These are phyloP conservation scores for Puccinia novopanici DNA, from an alignment of 1,284 basidiomycete species.

Conservation along the genomic window DNA sequence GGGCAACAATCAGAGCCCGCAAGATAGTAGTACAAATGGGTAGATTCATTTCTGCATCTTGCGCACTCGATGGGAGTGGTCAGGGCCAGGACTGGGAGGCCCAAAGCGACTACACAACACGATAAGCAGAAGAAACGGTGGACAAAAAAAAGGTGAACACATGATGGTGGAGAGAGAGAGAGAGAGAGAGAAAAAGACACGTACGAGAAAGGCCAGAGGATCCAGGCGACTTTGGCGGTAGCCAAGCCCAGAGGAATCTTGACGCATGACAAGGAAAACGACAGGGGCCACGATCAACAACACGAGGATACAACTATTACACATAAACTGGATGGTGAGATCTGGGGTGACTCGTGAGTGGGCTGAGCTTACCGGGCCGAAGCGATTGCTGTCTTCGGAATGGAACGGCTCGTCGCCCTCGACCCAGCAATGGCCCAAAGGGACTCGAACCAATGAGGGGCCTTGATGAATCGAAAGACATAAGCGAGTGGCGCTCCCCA, in stretches of 20 bases:
- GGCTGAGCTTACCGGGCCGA: conserved; percentile 62
- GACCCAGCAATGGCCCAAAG: conserved; percentile 62
- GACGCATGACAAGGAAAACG: not conserved
- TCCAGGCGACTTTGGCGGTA: conserved; percentile 4
- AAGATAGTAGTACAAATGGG: too few species aligned
- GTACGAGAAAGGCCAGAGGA: conserved; percentile 31
- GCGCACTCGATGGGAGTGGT: not conserved
- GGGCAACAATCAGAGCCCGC: too few species aligned
- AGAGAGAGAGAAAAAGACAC: not conserved
- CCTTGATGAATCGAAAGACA: not conserved
- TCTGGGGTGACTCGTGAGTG: too few species aligned
- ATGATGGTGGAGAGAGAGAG: too few species aligned
- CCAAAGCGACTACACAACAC: conserved; percentile 13
- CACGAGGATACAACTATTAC: not conserved
- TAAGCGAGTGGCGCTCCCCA: too few species aligned
- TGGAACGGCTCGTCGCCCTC: conserved; percentile 64
- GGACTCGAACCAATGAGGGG: conserved; percentile 38
- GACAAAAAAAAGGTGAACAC: not conserved
- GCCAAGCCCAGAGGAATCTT: conserved; percentile 26
- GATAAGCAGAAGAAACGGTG: not conserved
- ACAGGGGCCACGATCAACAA: not conserved
- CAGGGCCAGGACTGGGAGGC: not conserved
- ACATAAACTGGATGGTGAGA: too few species aligned
- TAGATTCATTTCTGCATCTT: not conserved
- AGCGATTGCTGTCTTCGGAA: conserved; percentile 62